These are phyloP conservation scores for Bruguiera hainesii DNA, from an alignment of 441 rosid genomes.

Conservation along the genomic window DNA sequence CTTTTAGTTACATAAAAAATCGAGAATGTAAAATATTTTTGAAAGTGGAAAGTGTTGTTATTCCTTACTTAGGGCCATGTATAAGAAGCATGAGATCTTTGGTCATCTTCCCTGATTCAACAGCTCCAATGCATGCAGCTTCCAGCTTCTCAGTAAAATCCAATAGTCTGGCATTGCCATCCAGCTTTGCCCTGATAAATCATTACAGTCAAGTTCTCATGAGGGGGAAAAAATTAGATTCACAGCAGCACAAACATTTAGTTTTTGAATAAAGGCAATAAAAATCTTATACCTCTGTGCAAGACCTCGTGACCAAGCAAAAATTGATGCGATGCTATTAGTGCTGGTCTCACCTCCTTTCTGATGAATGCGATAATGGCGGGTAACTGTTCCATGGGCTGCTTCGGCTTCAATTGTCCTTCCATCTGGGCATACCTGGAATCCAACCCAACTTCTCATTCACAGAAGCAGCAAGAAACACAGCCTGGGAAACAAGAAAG, in stretches of 20 bases:
- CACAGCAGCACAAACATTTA: background rate
- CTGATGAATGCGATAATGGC: slow-evolving; percentile 86
- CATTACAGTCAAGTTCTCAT: slow-evolving; percentile 3
- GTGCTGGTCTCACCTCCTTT: slow-evolving; percentile 97
- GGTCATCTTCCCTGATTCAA: slow-evolving; percentile 93
- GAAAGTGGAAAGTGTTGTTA: background rate
- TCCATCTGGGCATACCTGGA: slow-evolving; percentile 90
- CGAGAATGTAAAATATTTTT: background rate
- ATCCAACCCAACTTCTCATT: background rate
- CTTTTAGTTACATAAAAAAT: background rate
- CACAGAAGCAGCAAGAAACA: background rate
- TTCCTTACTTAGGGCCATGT: slow-evolving; percentile 67
- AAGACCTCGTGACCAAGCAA: slow-evolving; percentile 95
- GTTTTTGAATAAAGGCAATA: background rate
- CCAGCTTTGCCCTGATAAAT: slow-evolving; percentile 77
- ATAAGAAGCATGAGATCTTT: slow-evolving; percentile 91
- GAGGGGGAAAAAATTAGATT: background rate
- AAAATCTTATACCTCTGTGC: slow-evolving; percentile 58
- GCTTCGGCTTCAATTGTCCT: slow-evolving; percentile 93
- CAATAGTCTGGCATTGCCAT: slow-evolving; percentile 52
- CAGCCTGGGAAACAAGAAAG: background rate
- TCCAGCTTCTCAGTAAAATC: slow-evolving; percentile 74
- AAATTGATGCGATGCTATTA: slow-evolving; percentile 94
- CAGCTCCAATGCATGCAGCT: slow-evolving; percentile 68
- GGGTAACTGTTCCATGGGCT: slow-evolving; percentile 94